Conservation (phyloP, 257 asterid species). For the Forsythia suspensa region DNA sequence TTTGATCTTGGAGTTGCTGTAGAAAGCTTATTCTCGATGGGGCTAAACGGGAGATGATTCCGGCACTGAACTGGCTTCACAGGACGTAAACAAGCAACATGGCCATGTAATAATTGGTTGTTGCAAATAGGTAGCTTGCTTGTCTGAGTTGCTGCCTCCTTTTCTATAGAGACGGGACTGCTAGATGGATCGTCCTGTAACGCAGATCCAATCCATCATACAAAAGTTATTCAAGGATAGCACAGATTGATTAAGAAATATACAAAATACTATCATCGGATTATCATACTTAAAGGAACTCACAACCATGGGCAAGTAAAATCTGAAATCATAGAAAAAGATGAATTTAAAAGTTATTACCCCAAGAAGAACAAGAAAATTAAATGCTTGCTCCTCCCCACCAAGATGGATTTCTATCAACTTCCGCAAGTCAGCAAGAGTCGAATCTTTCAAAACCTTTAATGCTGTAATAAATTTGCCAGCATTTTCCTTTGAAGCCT, state of each 20-base stretch:
- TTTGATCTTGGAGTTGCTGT: conserved; percentile 41
- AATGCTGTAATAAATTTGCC: conserved; percentile 59
- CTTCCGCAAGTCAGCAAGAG: conserved; percentile 80
- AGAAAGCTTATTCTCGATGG: conserved; percentile 51
- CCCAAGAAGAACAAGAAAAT: conserved; percentile 55
- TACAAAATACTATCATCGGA: neutral
- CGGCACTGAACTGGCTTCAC: conserved; percentile 32
- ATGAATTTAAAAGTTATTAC: conserved; percentile 18
- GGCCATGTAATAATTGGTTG: conserved; percentile 48
- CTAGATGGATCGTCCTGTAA: conserved; percentile 63
- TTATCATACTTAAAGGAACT: neutral
- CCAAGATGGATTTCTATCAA: conserved; percentile 72
- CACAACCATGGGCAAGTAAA: neutral
- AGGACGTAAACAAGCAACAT: conserved; percentile 63
- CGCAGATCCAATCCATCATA: neutral
- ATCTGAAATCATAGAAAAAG: neutral
- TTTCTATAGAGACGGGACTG: conserved; percentile 65
- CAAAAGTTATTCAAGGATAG: neutral
- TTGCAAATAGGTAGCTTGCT: conserved; percentile 68
- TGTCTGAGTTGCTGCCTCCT: conserved; percentile 44
- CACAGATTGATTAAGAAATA: neutral
- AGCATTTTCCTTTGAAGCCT: conserved; percentile 70
- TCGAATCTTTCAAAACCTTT: conserved; percentile 61
- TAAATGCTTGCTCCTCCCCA: conserved; percentile 56
- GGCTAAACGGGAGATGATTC: conserved; percentile 43